A percentile compares a stretch with the other conserved stretches of the same genome.
Evolutionary conservation across 257 asterid species (phyloP).

Genomic region (Ilex aquifolium): DNA sequence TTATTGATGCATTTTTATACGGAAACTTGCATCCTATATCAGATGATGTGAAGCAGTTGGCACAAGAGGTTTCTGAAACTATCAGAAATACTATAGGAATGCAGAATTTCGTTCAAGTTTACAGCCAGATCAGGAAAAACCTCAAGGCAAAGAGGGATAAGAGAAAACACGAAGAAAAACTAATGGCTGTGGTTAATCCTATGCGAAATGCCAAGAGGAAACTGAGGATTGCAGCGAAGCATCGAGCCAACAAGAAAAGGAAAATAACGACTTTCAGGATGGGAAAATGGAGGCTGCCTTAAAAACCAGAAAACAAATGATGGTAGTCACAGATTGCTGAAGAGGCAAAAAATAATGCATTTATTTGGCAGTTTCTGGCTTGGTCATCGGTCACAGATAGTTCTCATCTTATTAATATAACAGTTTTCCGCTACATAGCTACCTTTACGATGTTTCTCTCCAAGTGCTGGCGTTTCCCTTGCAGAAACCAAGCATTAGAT

Average conservation of each 20-base stretch:
- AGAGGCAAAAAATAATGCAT: no score
- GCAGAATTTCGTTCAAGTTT: slow-evolving; percentile 49
- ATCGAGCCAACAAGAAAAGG: slow-evolving; percentile 73
- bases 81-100: slow-evolving; percentile 52
- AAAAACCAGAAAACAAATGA: background rate
- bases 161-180: slow-evolving; percentile 77
- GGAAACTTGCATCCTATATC: slow-evolving; percentile 1
- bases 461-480: no score
- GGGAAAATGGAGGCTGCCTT: slow-evolving; percentile 60
- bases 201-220: slow-evolving; percentile 85
- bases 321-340: no score
- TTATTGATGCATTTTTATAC: no score
- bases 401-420: no score
- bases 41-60: slow-evolving; percentile 77
- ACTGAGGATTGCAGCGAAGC: slow-evolving; percentile 67
- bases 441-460: no score
- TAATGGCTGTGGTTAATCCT: slow-evolving; percentile 87
- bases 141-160: slow-evolving; percentile 75
- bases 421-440: no score
- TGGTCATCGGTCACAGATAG: no score
- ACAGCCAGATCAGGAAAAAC: slow-evolving; percentile 53
- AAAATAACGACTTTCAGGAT: slow-evolving; percentile 67
- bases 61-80: slow-evolving; percentile 53
- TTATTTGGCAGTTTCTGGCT: no score
- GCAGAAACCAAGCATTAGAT: no score